phyloP scores from a whole-genome alignment of 768 basidiomycete species.

The Lactifluus volemus region DNA sequence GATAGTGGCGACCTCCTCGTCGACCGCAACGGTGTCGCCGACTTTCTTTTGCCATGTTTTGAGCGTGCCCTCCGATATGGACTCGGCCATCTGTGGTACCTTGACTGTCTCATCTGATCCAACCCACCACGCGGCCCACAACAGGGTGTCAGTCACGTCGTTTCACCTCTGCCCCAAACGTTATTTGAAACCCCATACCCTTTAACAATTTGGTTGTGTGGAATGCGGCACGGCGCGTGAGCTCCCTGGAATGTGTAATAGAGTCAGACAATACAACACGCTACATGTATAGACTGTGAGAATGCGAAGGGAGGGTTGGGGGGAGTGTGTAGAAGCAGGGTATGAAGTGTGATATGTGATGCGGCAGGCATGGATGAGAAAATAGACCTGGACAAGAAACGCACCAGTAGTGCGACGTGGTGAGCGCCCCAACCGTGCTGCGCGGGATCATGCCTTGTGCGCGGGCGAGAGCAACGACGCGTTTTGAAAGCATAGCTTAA shows the following conservation, averaged over 20 bases:
- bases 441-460: conserved; percentile 14
- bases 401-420: conserved; percentile 18
- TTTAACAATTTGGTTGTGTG: conserved; percentile 62
- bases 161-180: neutral
- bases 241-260: conserved; percentile 32
- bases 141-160: conserved; percentile 2
- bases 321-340: neutral
- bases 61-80: conserved; percentile 94
- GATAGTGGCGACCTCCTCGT: conserved; percentile 96
- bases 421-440: conserved; percentile 8
- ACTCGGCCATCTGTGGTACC: conserved; percentile 97
- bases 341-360: neutral
- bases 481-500: conserved; percentile 18
- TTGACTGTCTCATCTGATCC: conserved; percentile 76
- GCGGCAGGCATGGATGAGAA: neutral
- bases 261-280: neutral
- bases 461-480: conserved; percentile 19
- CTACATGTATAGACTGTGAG: neutral
- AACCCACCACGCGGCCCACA: neutral
- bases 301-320: neutral
- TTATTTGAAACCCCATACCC: conserved; percentile 36
- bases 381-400: neutral
- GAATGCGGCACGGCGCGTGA: conserved; percentile 49
- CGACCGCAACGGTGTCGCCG: conserved; percentile 81
- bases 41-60: conserved; percentile 92